Evolutionary conservation across 2,329 filamentous ascomycete species (phyloP), one percentile per base, ranked within the genome.

Genomic region (Pestalotiopsis sp.): DNA sequence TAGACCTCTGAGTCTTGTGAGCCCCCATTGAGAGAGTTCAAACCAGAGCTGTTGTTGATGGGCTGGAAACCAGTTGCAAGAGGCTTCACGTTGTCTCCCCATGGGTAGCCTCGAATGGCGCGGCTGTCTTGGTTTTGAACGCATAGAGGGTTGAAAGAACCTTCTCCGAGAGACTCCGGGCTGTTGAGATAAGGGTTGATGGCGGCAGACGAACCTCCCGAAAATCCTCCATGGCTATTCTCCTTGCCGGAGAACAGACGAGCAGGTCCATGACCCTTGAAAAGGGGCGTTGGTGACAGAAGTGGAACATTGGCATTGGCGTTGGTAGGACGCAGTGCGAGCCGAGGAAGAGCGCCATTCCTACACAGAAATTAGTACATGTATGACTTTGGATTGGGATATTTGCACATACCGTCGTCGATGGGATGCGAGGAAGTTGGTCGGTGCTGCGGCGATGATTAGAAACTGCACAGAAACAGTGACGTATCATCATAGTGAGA

Each of bases 301-400:
- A 78, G 76, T 31, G 74, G 74, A 39, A 82, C 71, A 68, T 80
- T 83, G 17, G 82, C 78, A 64, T 82, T 81, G 11, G 81, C 77
- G 64, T 82, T 81, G 9, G 81, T 77, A 41, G 76, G 74, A 69
- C 76, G 73, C 25, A 81, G 72, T 56, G 79, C 79, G 20, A 84
- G 75, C 4, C 77, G 75, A 23, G 81, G 80, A 41, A 83, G 72
- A 20, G 13, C 36, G 20, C 52, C 36, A 17, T 45, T 39, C 4
- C 66, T 67, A 25, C 23, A 23, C 17, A 52, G 20, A 74, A 76
- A 23, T 80, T 76, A 70, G 76, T 77, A 27, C 76, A 75, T 61
- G 65, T 20, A 17, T 2, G 17, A 3, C 17, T 3, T 7, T 13
- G 36, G 27, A 17, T 39, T 17, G 17, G 14, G n/a, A 39, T 61